These are phyloP conservation scores for Globisporangium carolinianum DNA, from an alignment of 352 stramenopile species.

Conservation along the genomic window DNA sequence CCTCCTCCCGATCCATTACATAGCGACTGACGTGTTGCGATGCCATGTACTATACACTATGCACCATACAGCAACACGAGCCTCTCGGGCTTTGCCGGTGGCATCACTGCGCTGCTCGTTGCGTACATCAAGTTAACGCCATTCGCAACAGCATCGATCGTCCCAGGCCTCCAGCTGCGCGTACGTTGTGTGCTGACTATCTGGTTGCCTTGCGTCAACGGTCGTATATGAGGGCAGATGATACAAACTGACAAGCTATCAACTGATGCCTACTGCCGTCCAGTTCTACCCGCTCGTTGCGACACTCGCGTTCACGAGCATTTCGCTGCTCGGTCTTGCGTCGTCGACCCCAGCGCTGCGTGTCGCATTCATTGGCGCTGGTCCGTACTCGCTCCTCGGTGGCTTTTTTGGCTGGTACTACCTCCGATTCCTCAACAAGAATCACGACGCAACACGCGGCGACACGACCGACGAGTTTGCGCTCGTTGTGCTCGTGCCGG, in stretches of 20 bases:
- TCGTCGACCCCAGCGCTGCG: conserved; percentile 30
- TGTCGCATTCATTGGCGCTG: conserved; percentile 53
- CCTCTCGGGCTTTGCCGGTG: conserved; percentile 70
- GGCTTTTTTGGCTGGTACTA: conserved; percentile 85
- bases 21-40: too few relatives aligned
- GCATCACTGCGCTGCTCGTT: conserved; percentile 74
- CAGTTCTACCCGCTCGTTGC: conserved; percentile 70
- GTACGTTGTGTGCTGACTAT: conserved; percentile 24
- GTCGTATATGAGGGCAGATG: not conserved
- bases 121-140: conserved; percentile 73
- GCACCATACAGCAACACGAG: conserved; percentile 59
- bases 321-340: conserved; percentile 35
- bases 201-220: too few relatives aligned
- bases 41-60: too few relatives aligned
- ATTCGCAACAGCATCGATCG: conserved; percentile 39
- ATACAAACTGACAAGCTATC: not conserved
- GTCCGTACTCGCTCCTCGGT: conserved; percentile 65
- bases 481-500: conserved; percentile 59
- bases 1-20: too few relatives aligned
- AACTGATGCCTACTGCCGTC: not conserved
- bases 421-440: conserved; percentile 79
- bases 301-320: conserved; percentile 38
- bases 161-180: conserved; percentile 55
- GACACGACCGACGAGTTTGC: conserved; percentile 77
- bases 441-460: conserved; percentile 57